Evolutionary conservation across 208 protist species (phyloP).

Genomic region (Hexamita inflata): DNA sequence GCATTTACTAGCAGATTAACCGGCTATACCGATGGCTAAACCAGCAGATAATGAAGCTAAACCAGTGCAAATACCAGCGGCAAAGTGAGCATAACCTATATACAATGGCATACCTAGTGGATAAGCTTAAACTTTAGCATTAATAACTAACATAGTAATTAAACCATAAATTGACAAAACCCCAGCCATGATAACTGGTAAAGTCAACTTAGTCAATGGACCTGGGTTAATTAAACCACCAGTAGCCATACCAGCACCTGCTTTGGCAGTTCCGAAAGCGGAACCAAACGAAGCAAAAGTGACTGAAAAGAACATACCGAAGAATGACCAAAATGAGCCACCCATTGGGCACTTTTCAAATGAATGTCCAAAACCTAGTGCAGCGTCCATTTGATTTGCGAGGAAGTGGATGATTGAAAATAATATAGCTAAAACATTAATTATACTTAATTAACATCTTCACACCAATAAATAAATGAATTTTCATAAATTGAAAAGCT

Average conservation of each 20-base stretch:
- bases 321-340: neutral
- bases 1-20: constrained; percentile 24
- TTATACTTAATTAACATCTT: no score
- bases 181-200: constrained; percentile 25
- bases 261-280: constrained; percentile 18
- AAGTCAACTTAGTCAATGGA: constrained; percentile 3
- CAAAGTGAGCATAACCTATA: constrained; percentile 30
- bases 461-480: no score
- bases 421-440: no score
- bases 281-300: neutral
- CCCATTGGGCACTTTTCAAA: neutral
- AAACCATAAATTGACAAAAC: constrained; percentile 15
- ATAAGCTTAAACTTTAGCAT: neutral
- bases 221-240: constrained; percentile 1
- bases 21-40: constrained; percentile 30
- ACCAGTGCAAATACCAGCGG: constrained; percentile 29
- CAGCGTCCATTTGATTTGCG: no score
- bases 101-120: constrained; percentile 17
- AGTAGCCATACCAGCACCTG: neutral
- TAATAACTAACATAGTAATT: constrained; percentile 12
- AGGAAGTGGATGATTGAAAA: no score
- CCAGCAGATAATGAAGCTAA: constrained; percentile 32
- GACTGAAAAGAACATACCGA: neutral
- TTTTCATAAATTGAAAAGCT: no score
- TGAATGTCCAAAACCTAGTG: no score